These are phyloP conservation scores for Fusarium sp. DNA, from an alignment of 2,329 filamentous ascomycete genomes.

Conservation along the genomic window DNA sequence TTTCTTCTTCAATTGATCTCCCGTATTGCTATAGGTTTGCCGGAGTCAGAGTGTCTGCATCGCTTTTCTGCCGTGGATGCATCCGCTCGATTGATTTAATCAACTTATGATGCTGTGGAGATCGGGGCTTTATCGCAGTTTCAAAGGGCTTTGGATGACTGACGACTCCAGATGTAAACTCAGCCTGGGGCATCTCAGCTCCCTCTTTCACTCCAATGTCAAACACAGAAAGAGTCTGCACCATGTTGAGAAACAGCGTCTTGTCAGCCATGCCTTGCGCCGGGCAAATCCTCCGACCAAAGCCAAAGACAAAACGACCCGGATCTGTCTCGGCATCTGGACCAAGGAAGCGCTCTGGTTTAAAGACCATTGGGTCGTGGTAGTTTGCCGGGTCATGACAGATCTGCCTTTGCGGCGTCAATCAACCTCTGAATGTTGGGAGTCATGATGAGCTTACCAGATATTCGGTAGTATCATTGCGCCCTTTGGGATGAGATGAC, in stretches of 20 bases:
- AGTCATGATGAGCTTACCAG: slow-evolving; percentile 5
- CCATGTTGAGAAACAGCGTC: slow-evolving; percentile 46
- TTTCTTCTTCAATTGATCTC: neutral
- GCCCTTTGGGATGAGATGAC: slow-evolving; percentile 33
- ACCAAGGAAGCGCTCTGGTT: slow-evolving; percentile 20
- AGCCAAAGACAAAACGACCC: slow-evolving; percentile 42
- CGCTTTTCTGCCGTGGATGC: slow-evolving; percentile 28
- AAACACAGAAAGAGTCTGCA: slow-evolving; percentile 56
- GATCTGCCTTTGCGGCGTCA: slow-evolving; percentile 16
- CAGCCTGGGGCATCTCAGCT: neutral
- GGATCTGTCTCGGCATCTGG: slow-evolving; percentile 39
- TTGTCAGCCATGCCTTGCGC: slow-evolving; percentile 42
- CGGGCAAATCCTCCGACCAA: slow-evolving; percentile 46
- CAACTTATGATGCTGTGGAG: slow-evolving; percentile 2
- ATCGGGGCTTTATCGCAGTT: slow-evolving; percentile 10
- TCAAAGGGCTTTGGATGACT: slow-evolving; percentile 25
- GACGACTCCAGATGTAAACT: slow-evolving; percentile 22
- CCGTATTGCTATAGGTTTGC: neutral
- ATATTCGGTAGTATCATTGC: slow-evolving; percentile 31
- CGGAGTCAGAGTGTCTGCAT: neutral
- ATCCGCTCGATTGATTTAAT: slow-evolving; percentile 4
- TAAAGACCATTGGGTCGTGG: slow-evolving; percentile 13
- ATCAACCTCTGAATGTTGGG: fast-evolving
- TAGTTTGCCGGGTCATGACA: slow-evolving; percentile 22
- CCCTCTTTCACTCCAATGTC: slow-evolving; percentile 38